These are phyloP conservation scores for Lachancea thermotolerans DNA, from an alignment of 805 yeast species.

Conservation along the genomic window DNA sequence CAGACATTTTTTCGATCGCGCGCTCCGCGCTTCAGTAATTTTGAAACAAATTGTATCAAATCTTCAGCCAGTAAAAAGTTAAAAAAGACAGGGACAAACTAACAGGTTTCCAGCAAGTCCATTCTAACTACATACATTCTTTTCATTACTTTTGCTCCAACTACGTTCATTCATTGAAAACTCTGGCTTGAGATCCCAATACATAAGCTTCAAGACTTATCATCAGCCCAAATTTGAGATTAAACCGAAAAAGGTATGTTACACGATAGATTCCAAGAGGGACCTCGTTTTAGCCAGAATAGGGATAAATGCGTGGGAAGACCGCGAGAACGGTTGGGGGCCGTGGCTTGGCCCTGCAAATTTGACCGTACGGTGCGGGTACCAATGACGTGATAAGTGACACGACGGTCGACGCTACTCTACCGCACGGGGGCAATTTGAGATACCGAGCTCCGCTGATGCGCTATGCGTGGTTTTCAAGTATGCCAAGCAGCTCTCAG, in stretches of 20 bases:
- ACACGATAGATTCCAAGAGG: background rate
- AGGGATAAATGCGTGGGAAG: background rate
- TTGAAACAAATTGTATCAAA: background rate
- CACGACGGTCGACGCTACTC: no score
- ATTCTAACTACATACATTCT: conserved; percentile 7
- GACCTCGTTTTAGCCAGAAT: background rate
- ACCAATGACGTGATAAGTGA: no score
- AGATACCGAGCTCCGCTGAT: no score
- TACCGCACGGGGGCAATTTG: no score
- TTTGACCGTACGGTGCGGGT: no score
- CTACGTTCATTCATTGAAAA: conserved; percentile 1
- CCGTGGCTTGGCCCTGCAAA: background rate
- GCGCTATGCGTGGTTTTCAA: no score
- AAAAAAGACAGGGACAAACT: background rate
- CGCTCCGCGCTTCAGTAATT: background rate
- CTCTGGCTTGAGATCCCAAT: no score
- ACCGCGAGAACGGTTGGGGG: background rate
- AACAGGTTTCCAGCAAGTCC: background rate
- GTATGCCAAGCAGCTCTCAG: no score
- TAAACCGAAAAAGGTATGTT: background rate
- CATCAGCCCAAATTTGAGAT: background rate
- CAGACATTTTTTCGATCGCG: background rate
- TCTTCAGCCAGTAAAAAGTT: background rate
- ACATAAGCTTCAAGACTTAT: no score
- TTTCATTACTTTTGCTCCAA: background rate